These are phyloP conservation scores for Beauveria rudraprayagi DNA, from an alignment of 2,329 filamentous ascomycete genomes.

Conservation along the genomic window DNA sequence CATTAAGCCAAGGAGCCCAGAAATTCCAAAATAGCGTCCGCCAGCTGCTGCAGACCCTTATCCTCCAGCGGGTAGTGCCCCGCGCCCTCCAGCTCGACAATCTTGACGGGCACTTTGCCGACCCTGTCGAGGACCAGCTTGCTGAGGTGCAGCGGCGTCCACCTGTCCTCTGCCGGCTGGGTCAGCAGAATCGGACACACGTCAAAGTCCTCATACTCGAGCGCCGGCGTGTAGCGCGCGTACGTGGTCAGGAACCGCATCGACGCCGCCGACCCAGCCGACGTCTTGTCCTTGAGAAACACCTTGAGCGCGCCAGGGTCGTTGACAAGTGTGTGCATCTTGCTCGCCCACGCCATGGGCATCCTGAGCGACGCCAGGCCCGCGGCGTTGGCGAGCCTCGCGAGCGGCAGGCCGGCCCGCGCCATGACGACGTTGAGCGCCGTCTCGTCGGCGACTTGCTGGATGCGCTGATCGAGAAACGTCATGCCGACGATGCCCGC, in stretches of 20 bases:
- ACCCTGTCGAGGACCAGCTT: background rate
- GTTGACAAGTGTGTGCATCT: background rate
- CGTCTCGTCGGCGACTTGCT: conserved; percentile 1
- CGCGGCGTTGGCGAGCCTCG: background rate
- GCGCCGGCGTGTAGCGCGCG: background rate
- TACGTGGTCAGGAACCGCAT: background rate
- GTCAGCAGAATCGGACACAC: background rate
- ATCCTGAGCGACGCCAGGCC: background rate
- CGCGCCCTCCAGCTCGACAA: background rate
- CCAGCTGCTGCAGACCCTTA: background rate
- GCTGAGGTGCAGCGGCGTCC: conserved; percentile 1
- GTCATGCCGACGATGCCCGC: conserved; percentile 1
- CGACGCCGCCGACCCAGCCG: background rate
- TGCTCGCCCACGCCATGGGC: background rate
- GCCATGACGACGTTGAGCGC: background rate
- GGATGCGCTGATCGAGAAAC: background rate
- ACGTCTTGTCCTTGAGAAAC: background rate
- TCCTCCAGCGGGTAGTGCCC: conserved; percentile 7
- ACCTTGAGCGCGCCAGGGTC: background rate
- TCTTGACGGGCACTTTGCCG: background rate
- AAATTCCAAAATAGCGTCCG: background rate
- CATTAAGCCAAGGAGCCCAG: background rate
- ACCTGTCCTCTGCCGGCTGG: background rate
- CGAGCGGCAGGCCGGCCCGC: background rate
- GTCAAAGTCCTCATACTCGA: background rate